A percentile compares a stretch with the other conserved stretches of the same genome.
Conservation (phyloP, 768 basidiomycete species). For the Hemileccinum impolitum region DNA sequence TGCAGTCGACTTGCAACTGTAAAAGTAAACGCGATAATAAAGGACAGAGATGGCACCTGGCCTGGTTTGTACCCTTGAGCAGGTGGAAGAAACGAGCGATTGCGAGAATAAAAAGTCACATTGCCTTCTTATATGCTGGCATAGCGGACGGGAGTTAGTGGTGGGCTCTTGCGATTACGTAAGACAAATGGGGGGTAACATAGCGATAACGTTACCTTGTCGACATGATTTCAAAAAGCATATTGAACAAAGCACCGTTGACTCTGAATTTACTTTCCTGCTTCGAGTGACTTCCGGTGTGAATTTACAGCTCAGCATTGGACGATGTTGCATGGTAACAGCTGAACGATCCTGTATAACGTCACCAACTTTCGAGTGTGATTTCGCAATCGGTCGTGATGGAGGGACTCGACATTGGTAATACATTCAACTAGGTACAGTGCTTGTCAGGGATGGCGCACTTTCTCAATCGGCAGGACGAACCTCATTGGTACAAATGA, state of each 20-base stretch:
- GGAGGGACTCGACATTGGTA: neutral
- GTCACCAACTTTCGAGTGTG: neutral
- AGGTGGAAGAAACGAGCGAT: neutral
- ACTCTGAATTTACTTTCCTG: neutral
- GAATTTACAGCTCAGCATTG: neutral
- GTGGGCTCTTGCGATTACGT: slow-evolving; percentile 7
- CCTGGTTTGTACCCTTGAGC: slow-evolving; percentile 1
- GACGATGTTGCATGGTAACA: slow-evolving; percentile 16
- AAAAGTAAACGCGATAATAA: slow-evolving; percentile 6
- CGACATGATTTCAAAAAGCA: slow-evolving; percentile 6
- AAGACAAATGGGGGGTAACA: slow-evolving; percentile 7
- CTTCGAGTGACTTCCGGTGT: neutral
- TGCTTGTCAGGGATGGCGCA: slow-evolving; percentile 3
- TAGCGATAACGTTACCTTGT: slow-evolving; percentile 20
- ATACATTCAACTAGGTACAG: neutral
- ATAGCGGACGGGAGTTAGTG: neutral
- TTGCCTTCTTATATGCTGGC: slow-evolving; percentile 10
- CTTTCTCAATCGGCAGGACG: neutral
- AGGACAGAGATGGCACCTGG: slow-evolving; percentile 20
- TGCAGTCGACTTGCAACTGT: slow-evolving; percentile 17
- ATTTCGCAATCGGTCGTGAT: slow-evolving; percentile 9
- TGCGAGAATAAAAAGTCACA: neutral
- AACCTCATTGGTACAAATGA: slow-evolving; percentile 6
- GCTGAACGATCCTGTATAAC: neutral
- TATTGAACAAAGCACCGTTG: slow-evolving; percentile 5